Percentiles rank a stretch among this genome's conserved stretches.
Conservation (phyloP, 805 yeast genomes). For the Teunomyces atbi region DNA sequence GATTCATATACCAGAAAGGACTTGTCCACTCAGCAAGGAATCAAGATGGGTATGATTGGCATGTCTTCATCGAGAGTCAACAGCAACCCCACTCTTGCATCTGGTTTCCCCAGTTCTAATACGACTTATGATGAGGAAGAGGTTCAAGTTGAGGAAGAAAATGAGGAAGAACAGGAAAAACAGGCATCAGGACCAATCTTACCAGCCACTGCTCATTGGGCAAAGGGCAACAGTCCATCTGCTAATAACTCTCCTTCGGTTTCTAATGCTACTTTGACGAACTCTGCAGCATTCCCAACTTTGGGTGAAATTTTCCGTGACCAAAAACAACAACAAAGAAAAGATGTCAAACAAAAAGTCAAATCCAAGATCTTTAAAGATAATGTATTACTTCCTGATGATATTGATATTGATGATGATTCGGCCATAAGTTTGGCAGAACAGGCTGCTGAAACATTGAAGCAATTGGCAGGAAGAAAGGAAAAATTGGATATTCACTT, state of each 20-base stretch:
- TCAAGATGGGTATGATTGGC: constrained; percentile 52
- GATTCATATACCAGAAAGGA: constrained; percentile 93
- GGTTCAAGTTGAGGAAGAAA: constrained; percentile 2
- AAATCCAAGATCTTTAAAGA: constrained; percentile 30
- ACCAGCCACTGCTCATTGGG: constrained; percentile 75
- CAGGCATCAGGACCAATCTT: constrained; percentile 41
- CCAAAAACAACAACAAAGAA: constrained; percentile 31
- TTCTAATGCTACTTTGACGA: constrained; percentile 37
- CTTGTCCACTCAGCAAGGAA: constrained; percentile 70
- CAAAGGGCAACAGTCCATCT: constrained; percentile 24
- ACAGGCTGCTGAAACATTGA: constrained; percentile 43
- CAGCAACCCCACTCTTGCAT: constrained; percentile 11
- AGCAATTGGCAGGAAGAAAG: constrained; percentile 31
- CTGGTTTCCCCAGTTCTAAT: constrained; percentile 9
- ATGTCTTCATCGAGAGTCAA: constrained; percentile 15
- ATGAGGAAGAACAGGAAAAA: not conserved
- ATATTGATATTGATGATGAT: constrained; percentile 46
- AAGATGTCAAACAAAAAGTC: constrained; percentile 27
- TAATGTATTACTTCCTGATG: constrained; percentile 43
- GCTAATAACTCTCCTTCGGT: constrained; percentile 39
- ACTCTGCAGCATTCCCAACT: constrained; percentile 59
- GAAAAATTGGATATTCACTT: constrained; percentile 42
- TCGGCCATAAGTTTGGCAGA: constrained; percentile 49
- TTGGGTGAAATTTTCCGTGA: constrained; percentile 47
- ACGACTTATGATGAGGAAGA: constrained; percentile 10